These are phyloP conservation scores for Wickerhamomyces silvicola DNA, from an alignment of 805 yeast species.

Conservation along the genomic window DNA sequence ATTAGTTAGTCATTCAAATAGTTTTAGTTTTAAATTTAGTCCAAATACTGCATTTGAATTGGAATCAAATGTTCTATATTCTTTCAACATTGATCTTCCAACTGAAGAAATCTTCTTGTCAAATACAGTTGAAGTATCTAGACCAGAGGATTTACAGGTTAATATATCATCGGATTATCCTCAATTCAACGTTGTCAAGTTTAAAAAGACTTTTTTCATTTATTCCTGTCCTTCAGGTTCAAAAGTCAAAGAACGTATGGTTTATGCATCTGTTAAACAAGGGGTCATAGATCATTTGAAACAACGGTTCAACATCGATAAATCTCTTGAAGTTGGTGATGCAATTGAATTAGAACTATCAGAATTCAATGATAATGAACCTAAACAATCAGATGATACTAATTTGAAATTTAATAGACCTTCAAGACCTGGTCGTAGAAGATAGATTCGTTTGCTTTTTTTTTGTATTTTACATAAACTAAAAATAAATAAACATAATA, in stretches of 20 bases:
- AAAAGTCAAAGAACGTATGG: slow-evolving; percentile 84
- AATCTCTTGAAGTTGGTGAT: slow-evolving; percentile 67
- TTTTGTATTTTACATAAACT: neutral
- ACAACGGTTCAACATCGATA: slow-evolving; percentile 26
- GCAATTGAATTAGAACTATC: slow-evolving; percentile 57
- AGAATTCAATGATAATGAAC: slow-evolving; percentile 30
- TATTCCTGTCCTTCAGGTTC: slow-evolving; percentile 90
- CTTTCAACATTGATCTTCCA: slow-evolving; percentile 43
- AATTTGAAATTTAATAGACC: slow-evolving; percentile 50
- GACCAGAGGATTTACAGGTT: slow-evolving; percentile 25
- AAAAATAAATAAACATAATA: slow-evolving; percentile 2
- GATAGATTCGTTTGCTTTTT: slow-evolving; percentile 4
- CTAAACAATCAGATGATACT: slow-evolving; percentile 11
- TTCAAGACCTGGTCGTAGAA: slow-evolving; percentile 61
- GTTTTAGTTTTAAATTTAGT: slow-evolving; percentile 19
- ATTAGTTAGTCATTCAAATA: slow-evolving; percentile 21
- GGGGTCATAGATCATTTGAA: slow-evolving; percentile 51
- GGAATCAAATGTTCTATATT: slow-evolving; percentile 30
- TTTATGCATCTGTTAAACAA: slow-evolving; percentile 76
- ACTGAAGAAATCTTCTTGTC: slow-evolving; percentile 42
- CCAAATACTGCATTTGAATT: slow-evolving; percentile 24
- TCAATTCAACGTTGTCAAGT: slow-evolving; percentile 52
- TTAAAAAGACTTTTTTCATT: slow-evolving; percentile 48
- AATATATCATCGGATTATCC: slow-evolving; percentile 38
- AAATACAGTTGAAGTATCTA: slow-evolving; percentile 14